Conservation (phyloP, 2,329 filamentous ascomycete species). For the Aspergillus hiratsukae region DNA sequence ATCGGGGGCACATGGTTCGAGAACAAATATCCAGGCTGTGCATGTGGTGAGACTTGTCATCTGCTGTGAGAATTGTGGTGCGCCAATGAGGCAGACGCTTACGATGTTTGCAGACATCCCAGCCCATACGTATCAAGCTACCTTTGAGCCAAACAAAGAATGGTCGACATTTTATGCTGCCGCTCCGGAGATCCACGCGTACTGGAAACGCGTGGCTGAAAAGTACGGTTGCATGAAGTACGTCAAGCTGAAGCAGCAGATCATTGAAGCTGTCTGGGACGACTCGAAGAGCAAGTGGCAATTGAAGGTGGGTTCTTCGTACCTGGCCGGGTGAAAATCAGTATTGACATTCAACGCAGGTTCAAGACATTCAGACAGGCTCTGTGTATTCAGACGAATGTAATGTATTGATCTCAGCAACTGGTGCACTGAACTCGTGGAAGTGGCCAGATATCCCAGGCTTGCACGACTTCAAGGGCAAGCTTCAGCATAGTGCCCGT, state of each 20-base stretch:
- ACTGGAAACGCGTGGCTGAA: constrained; percentile 44
- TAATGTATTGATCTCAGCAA: constrained; percentile 35
- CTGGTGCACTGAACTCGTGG: constrained; percentile 40
- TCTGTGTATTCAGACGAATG: constrained; percentile 22
- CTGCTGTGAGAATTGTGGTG: neutral
- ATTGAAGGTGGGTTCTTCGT: constrained; percentile 16
- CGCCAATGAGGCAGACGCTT: neutral
- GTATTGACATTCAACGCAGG: constrained; percentile 8
- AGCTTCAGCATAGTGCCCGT: constrained; percentile 41
- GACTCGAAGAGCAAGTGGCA: constrained; percentile 28
- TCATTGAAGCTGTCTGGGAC: constrained; percentile 44
- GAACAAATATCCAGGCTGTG: constrained; percentile 35
- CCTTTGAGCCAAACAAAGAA: constrained; percentile 46
- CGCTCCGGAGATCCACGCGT: constrained; percentile 46
- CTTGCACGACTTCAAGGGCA: constrained; percentile 44
- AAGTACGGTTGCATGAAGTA: constrained; percentile 45
- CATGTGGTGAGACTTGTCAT: constrained; percentile 24
- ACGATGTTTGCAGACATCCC: constrained; percentile 37
- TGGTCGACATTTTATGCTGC: constrained; percentile 49
- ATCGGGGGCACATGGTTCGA: constrained; percentile 34
- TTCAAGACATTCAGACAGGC: constrained; percentile 20
- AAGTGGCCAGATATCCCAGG: constrained; percentile 47
- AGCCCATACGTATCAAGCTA: constrained; percentile 47
- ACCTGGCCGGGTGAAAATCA: neutral
- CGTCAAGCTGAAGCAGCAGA: constrained; percentile 44